A percentile compares a stretch with the other conserved stretches of the same genome.
Conservation (phyloP, 108 stramenopile species). For the Skeletonema marinoi region DNA sequence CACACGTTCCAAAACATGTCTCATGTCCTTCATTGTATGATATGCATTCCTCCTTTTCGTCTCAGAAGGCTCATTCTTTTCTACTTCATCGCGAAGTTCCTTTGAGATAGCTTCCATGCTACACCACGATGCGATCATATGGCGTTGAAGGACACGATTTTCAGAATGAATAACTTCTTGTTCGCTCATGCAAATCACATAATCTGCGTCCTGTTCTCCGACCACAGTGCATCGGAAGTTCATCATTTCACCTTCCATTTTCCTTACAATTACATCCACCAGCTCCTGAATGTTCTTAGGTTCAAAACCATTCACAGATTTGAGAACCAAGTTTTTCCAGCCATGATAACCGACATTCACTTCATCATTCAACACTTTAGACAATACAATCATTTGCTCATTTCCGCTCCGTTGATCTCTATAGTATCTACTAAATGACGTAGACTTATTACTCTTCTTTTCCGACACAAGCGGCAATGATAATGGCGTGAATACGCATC, state of each 20-base stretch:
- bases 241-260: constrained; percentile 17
- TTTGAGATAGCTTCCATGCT: constrained; percentile 37
- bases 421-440: constrained; percentile 28
- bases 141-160: constrained; percentile 35
- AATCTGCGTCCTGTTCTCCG: constrained; percentile 31
- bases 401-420: constrained; percentile 24
- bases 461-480: constrained; percentile 38
- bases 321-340: constrained; percentile 32
- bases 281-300: constrained; percentile 42
- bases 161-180: constrained; percentile 38
- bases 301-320: constrained; percentile 46
- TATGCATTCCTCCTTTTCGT: constrained; percentile 18
- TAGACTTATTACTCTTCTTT: constrained; percentile 27
- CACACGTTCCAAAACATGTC: background rate
- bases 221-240: constrained; percentile 34
- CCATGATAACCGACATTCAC: constrained; percentile 31
- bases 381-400: constrained; percentile 46
- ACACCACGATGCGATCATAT: constrained; percentile 51
- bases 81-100: constrained; percentile 11
- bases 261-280: constrained; percentile 28
- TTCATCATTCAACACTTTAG: constrained; percentile 42
- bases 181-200: constrained; percentile 43
- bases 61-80: constrained; percentile 1
- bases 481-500: constrained; percentile 51
- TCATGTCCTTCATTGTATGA: background rate